Base-by-base conservation (phyloP, 148 eudicot genomes). In the Arbutus unedo region DNA sequence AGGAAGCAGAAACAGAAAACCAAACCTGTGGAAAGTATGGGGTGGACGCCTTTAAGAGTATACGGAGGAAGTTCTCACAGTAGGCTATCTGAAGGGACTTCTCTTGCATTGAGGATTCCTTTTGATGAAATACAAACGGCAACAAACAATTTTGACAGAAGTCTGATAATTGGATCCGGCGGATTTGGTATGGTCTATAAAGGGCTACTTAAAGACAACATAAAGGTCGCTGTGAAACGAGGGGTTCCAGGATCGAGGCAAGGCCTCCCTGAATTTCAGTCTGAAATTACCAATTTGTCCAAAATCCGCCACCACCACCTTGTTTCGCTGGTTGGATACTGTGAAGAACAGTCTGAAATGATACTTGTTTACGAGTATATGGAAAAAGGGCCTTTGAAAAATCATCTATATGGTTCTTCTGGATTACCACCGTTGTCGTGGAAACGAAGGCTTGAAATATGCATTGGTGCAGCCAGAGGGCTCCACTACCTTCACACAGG, bases 401-500 rank as follows among this genome's bases (percentile, higher is more conserved):
- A 86, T 25, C 98, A 94, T 83, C 86, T 96, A 56, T 96, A 94
- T 51, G 97, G 99, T 48, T 78, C 88, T 48, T 78, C 88, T 19
- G 86, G 80, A 13, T 77, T 81, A 16, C 86, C 92, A 0, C 91
- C 92, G 11, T 81, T 96, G 59, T 88, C 99, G 71, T 96, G 99
- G 99, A 96, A 94, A 78, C 94, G 92, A 74, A 84, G 99, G 81
- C 99, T 96, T 19, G 97, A 96, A 16, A 89, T 96, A 31, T 96
- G 99, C 88, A 96, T 96, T 14, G 99, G 99, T 45, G 91, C 99
- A 1, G 98, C 98, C 25, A 85, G 98, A 89, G 98, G 98, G 18
- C 90, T 96, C 48, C 98, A 96, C 83, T 96, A 96, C 84, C 98
- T 96, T 77, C 98, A 96, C 67, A 96, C 98, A 3, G 98, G 98